Base-by-base conservation (phyloP, 345 rosid species). In the Euphorbia tirucalli region DNA sequence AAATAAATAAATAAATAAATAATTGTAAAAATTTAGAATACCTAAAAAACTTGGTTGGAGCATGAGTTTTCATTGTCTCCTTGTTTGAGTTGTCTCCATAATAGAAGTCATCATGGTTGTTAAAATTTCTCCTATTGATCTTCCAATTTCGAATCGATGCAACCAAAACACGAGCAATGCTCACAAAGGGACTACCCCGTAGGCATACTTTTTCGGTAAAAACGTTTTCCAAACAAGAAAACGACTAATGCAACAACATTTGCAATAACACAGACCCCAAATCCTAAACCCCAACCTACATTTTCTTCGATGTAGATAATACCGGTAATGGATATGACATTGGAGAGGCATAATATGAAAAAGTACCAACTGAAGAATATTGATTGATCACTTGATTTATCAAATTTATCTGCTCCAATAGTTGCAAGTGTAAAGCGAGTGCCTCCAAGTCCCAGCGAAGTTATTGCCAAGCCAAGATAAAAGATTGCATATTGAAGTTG, bases 321-420 rank as follows among this genome's bases (percentile, higher is more conserved):
- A 28, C 18, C 74, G 7, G 65, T 48, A 35, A 37, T 32, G 46
- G 70, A 54, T 4, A 76, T 19, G 19, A 68, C 27, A 46, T 16
- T 44, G 18, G 74, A 31, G 15, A 39, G 4, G 55, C 66, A 71
- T 0, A 64, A 59, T 59, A 37, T 22, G 11, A 72, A 28, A 60
- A 75, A 72, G 49, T 49, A 80, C 80, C 80, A 75, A 39, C 72
- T 72, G 64, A 80, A 72, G 80, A 75, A 76, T 11, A 16, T 48
- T 48, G 52, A 15, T 48, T 48, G 52, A 48, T 48, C 4, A 48
- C 15, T 48, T 48, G 52, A 3, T 2, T 7, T 48, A 48, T 48
- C 52, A 48, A 48, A 48, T 16, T 48, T 15, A 48, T 48, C 52
- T 48, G 19, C 52, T 48, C 52, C 52, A 15, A 48, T 48, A 5